Percentiles rank a stretch among this genome's conserved stretches.
phyloP scores from a whole-genome alignment of 768 basidiomycete species.

The Dendrothele bispora region DNA sequence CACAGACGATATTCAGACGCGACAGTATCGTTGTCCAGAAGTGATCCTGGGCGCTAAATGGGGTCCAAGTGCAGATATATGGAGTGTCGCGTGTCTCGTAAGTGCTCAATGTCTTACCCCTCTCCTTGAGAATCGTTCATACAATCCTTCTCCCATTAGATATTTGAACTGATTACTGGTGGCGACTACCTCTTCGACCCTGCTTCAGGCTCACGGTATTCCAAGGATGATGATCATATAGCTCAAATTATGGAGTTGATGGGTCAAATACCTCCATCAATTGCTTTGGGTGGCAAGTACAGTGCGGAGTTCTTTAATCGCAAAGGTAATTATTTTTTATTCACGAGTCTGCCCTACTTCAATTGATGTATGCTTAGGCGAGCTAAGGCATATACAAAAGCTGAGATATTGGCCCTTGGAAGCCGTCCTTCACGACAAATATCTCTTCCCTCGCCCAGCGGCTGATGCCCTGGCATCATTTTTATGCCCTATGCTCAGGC shows the following conservation, averaged over 20 bases:
- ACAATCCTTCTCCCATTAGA: constrained; percentile 53
- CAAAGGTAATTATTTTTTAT: constrained; percentile 59
- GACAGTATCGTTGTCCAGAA: constrained; percentile 97
- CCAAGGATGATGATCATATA: constrained; percentile 96
- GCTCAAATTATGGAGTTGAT: constrained; percentile 97
- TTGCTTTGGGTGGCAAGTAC: constrained; percentile 92
- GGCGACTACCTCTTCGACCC: constrained; percentile 99
- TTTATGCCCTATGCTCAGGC: constrained; percentile 83
- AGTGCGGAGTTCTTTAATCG: constrained; percentile 93
- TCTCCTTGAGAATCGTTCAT: too few species aligned
- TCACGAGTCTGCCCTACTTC: not conserved
- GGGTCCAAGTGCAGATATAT: constrained; percentile 94
- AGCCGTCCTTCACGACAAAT: constrained; percentile 88
- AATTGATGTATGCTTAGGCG: constrained; percentile 36
- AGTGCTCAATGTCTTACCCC: constrained; percentile 26
- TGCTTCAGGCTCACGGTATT: constrained; percentile 90
- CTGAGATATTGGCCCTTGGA: constrained; percentile 89
- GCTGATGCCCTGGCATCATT: constrained; percentile 82
- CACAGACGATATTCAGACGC: constrained; percentile 97
- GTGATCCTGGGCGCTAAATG: constrained; percentile 96
- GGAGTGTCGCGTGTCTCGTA: constrained; percentile 95
- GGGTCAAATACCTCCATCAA: constrained; percentile 80
- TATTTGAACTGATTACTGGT: constrained; percentile 94
- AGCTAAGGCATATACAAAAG: constrained; percentile 92
- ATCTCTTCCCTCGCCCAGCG: constrained; percentile 83